These are phyloP conservation scores for Carpinus fangiana DNA, from an alignment of 306 rosid genomes.

Conservation along the genomic window DNA sequence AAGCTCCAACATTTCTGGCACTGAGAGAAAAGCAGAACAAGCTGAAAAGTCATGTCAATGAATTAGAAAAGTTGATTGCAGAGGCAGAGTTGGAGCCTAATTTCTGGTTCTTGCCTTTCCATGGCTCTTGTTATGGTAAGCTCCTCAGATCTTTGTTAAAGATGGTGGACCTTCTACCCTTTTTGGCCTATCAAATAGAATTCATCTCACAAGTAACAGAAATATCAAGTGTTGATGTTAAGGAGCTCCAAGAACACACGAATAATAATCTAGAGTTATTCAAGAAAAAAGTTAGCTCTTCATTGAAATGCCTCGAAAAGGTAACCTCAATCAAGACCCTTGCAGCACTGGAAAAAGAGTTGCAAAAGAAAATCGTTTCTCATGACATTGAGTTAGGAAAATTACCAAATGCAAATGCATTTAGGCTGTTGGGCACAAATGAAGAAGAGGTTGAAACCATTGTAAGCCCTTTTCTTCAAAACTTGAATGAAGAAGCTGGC, in stretches of 20 bases:
- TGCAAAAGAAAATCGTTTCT: constrained; percentile 27
- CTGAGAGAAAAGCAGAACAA: constrained; percentile 40
- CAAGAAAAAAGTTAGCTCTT: constrained; percentile 39
- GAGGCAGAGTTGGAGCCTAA: constrained; percentile 76
- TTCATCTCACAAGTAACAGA: constrained; percentile 34
- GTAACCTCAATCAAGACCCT: constrained; percentile 35
- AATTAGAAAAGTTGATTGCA: constrained; percentile 41
- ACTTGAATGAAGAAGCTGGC: constrained; percentile 44
- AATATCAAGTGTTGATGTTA: constrained; percentile 14
- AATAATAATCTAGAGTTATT: constrained; percentile 42
- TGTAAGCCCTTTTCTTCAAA: constrained; percentile 47
- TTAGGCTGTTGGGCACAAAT: constrained; percentile 26
- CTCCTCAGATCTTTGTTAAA: constrained; percentile 53
- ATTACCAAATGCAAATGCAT: constrained; percentile 27
- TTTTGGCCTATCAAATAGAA: constrained; percentile 45
- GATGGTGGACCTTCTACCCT: constrained; percentile 39
- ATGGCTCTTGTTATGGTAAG: constrained; percentile 45
- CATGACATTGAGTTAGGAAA: constrained; percentile 48
- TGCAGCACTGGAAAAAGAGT: constrained; percentile 30
- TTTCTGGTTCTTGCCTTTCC: constrained; percentile 78
- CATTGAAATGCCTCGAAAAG: constrained; percentile 37
- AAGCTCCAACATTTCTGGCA: constrained; percentile 31
- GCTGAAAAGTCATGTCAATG: constrained; percentile 42
- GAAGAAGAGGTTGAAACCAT: constrained; percentile 43
- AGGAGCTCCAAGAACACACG: constrained; percentile 32